Evolutionary conservation across 108 stramenopile species (phyloP), one percentile per base, ranked within the genome.

Genomic region (Fragilaria radians): DNA sequence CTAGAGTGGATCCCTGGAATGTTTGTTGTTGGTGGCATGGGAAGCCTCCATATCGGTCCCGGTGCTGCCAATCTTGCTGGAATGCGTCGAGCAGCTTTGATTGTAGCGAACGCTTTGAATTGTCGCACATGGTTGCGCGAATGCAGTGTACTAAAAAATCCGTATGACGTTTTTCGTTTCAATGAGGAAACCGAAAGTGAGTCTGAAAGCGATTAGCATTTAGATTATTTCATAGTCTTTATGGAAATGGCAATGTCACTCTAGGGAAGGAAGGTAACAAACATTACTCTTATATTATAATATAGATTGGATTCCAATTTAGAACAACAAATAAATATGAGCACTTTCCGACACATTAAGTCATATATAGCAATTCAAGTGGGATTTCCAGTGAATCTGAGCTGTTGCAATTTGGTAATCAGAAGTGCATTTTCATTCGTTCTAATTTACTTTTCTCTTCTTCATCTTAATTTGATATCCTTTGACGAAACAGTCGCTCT

Each of bases 21-120:
- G 36, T 82, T 71, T 60, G 81, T 84, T 0, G 76, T 80, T 9
- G 82, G 86, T 25, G 63, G 67, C 0, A 48, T 88, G 49, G 76
- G 73, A 32, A 45, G 46, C 21, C 68, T 88, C 21, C 76, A 82
- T 53, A 61, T 72, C 7, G 86, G 86, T 1, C 86, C 86, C 0
- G 86, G 83, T 65, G 78, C 73, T 14, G 81, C 57, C 17, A 88
- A 88, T 71, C 51, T 84, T 4, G 83, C 81, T 82, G 86, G 86
- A 24, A 79, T 79, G 33, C 59, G 78, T 24, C 66, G 86, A 26
- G 81, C 73, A 54, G 80, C 86, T 25, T 54, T 72, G 3, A 62
- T 78, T 22, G 76, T 80, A 30, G 67, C 85, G 2, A 72, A 74
- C 51, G 32, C 70, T 4, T 28, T 85, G 52, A 72, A 70, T 21